A percentile compares a stretch with the other conserved stretches of the same genome.
phyloP scores from a whole-genome alignment of 129 eudicot genomes.

The Pseudognaphalium luteoalbum region DNA sequence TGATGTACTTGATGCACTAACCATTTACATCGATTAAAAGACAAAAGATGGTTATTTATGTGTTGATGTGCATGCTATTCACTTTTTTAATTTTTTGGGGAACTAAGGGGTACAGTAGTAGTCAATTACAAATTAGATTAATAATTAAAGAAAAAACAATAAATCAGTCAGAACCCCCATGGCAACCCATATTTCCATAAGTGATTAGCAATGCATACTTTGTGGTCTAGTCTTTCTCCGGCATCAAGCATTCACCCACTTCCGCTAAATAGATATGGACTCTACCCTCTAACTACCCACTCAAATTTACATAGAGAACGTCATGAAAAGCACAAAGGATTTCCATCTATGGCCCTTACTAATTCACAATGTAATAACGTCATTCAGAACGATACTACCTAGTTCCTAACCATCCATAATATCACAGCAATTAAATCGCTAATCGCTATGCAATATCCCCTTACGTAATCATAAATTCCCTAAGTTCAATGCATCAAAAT shows the following conservation, averaged over 20 bases:
- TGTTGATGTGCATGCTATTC: background rate
- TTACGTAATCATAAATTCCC: background rate
- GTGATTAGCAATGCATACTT: background rate
- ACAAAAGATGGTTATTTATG: background rate
- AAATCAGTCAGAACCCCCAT: background rate
- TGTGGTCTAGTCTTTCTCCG: background rate
- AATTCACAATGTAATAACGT: background rate
- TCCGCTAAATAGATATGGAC: no score
- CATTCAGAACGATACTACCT: background rate
- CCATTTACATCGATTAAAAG: background rate
- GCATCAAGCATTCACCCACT: background rate
- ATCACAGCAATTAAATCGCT: background rate
- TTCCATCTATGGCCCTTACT: background rate
- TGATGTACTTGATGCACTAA: background rate
- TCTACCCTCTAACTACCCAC: no score
- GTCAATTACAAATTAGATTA: background rate
- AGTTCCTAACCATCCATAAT: no score
- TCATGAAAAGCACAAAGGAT: no score
- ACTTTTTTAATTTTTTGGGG: background rate
- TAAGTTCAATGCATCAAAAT: background rate
- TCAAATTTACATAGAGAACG: no score
- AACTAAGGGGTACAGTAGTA: background rate
- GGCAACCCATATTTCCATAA: no score
- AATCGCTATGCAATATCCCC: background rate
- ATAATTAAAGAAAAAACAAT: background rate